These are phyloP conservation scores for Fusarium sp. DNA, from an alignment of 2,329 filamentous ascomycete species.

Conservation along the genomic window DNA sequence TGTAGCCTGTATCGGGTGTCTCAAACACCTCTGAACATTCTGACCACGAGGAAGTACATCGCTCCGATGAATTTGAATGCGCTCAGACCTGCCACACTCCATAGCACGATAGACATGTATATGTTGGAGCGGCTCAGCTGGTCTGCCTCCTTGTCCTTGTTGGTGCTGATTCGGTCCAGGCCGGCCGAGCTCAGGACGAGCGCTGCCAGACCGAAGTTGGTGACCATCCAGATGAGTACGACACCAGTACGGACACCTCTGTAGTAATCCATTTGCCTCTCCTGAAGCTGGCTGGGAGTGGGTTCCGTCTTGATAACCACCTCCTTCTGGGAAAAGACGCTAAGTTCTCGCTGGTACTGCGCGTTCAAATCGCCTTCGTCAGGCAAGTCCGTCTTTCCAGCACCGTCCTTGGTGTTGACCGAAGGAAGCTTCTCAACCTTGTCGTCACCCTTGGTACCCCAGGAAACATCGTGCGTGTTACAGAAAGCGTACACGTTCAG, in stretches of 20 bases:
- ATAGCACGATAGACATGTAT: conserved; percentile 89
- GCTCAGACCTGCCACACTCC: conserved; percentile 87
- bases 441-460: conserved; percentile 98
- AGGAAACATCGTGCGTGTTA: conserved; percentile 98
- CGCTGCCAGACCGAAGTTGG: conserved; percentile 89
- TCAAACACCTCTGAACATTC: conserved; percentile 82
- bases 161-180: conserved; percentile 73
- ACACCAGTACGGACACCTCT: conserved; percentile 93
- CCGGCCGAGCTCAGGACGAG: conserved; percentile 90
- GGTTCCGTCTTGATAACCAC: conserved; percentile 76
- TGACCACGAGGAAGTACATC: conserved; percentile 90
- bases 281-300: conserved; percentile 68
- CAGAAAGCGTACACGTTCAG: conserved; percentile 99
- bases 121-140: conserved; percentile 74
- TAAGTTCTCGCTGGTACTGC: conserved; percentile 89
- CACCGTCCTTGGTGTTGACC: conserved; percentile 88
- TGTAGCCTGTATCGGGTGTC: conserved; percentile 1
- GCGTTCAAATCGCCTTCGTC: conserved; percentile 96
- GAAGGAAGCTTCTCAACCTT: conserved; percentile 91
- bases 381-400: conserved; percentile 93
- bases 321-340: conserved; percentile 79
- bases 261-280: conserved; percentile 98
- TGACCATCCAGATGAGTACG: conserved; percentile 96
- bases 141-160: conserved; percentile 54
- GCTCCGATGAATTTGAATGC: conserved; percentile 90